Evolutionary conservation across 106 monocot species (phyloP), one percentile per base, ranked within the genome.

Genomic region (Phalaenopsis aphrodite): DNA sequence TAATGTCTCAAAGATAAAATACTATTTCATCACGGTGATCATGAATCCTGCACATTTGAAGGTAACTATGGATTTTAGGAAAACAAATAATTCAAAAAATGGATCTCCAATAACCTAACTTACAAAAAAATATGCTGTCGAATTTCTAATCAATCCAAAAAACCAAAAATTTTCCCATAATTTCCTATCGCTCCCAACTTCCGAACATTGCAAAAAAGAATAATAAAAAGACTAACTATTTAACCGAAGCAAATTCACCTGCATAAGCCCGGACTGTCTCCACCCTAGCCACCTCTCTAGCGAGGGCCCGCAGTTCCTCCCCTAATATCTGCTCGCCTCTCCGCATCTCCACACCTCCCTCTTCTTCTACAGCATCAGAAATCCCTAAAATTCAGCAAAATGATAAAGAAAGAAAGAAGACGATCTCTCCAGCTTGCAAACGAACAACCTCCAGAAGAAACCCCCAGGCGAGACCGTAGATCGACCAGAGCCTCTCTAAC

Each of bases 201-300:
- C 30, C 38, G 39, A 37, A 4, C 38, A 39, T 12, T 39, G 9
- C 69, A 74, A 69, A 15, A 68, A 73, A 41, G 30, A 30, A 30
- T 30, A 30, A 67, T 11, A 42, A 18, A 5, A 45, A 71, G 41
- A 74, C 18, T 7, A 45, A 74, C 74, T 45, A 74, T 45, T 74
- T 19, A 74, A 42, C 1, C 8, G 74, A 45, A n/a, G 1, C 43
- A 8, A 30, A 80, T 72, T 85, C 47, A 93, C 95, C 97, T 41
- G 94, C 92, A 82, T 94, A 94, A 67, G 86, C 81, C 72, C 89
- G 88, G 56, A 94, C 90, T 0, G 89, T 89, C 77, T 98, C 94
- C 66, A 94, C 92, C 79, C 90, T 88, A 8, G 90, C 92, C 74
- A 94, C 97, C 88, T 94, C 97, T 79, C 83, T 90, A 41, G 97